Base-by-base conservation (phyloP, 1,139 yeast species). In the Suhomyces choctaworum region DNA sequence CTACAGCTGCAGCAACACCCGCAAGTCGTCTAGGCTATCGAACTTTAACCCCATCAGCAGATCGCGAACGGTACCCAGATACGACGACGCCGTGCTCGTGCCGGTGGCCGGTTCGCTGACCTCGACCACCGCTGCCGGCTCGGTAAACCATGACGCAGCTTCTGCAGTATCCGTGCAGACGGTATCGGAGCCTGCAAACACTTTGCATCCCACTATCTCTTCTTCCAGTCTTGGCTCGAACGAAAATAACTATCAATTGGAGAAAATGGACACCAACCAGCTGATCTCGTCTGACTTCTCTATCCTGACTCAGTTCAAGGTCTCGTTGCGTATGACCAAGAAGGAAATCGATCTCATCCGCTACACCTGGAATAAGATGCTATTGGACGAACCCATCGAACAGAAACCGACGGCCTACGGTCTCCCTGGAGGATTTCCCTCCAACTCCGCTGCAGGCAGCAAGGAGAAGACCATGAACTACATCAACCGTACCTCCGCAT, bases 351-450 rank as follows among this genome's bases (percentile, higher is more conserved):
- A 68, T 17, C 51, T 68, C 34, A 51, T 70, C 31, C 49, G 74
- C 31, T 67, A 59, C 48, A 67, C 73, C 14, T 70, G 76, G 76
- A 65, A 66, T 50, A 58, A 58, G 42, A 66, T 70, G 73, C 48
- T 70, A 26, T 49, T 62, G 29, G 75, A 69, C 32, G 73, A 64
- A 31, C 60, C 62, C 5, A 44, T 57, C 10, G 54, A 42, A 9
- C 52, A 46, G 30, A 43, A 40, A 24, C 36, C 42, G 28, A 36
- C 42, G 10, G 27, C 43, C 9, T 36, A 50, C 22, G 53, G 58
- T n/a, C 50, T 63, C 21, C 70, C 71, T 1, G 71, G 70, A 1
- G 54, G 56, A 5, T 56, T 56, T 28, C 52, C 52, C 4, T 36
- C 39, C 40, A 27, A 38, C 16, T 23, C 35, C 17, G 26, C 40